phyloP scores from a whole-genome alignment of 1,284 basidiomycete genomes.

The Papiliotrema flavescens region DNA sequence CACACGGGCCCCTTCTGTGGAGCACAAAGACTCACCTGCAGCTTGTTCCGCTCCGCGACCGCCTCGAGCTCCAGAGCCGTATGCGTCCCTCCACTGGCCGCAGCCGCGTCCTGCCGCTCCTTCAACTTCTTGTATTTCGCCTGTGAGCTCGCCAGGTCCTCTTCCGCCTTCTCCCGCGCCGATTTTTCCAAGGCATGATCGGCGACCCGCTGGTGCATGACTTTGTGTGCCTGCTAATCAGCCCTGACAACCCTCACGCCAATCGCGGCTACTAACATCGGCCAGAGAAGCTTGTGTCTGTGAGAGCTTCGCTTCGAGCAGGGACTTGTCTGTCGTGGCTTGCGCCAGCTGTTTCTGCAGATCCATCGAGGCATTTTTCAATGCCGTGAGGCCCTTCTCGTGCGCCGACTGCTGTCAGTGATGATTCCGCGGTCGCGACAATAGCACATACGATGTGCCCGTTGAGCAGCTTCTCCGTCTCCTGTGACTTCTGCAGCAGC shows the following conservation, averaged over 20 bases:
- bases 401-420: slow-evolving; percentile 54
- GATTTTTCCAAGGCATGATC: slow-evolving; percentile 42
- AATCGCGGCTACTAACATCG: slow-evolving; percentile 32
- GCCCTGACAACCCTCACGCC: too few species aligned
- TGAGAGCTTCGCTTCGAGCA: slow-evolving; percentile 34
- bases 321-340: slow-evolving; percentile 38
- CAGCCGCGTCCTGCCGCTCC: slow-evolving; percentile 41
- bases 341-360: slow-evolving; percentile 51
- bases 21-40: slow-evolving; percentile 57
- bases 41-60: slow-evolving; percentile 57
- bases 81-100: slow-evolving; percentile 22
- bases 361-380: slow-evolving; percentile 51
- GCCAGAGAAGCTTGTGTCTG: slow-evolving; percentile 48
- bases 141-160: slow-evolving; percentile 43
- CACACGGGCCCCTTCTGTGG: not conserved
- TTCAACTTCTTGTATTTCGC: slow-evolving; percentile 40
- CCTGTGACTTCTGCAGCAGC: slow-evolving; percentile 66
- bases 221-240: slow-evolving; percentile 22
- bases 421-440: too few species aligned
- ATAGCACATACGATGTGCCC: slow-evolving; percentile 57
- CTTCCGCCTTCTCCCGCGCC: slow-evolving; percentile 39
- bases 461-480: slow-evolving; percentile 61
- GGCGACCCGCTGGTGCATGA: slow-evolving; percentile 45
- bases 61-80: slow-evolving; percentile 55
- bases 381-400: slow-evolving; percentile 53